phyloP scores from a whole-genome alignment of 306 rosid genomes.

The Cajanus cajan region DNA sequence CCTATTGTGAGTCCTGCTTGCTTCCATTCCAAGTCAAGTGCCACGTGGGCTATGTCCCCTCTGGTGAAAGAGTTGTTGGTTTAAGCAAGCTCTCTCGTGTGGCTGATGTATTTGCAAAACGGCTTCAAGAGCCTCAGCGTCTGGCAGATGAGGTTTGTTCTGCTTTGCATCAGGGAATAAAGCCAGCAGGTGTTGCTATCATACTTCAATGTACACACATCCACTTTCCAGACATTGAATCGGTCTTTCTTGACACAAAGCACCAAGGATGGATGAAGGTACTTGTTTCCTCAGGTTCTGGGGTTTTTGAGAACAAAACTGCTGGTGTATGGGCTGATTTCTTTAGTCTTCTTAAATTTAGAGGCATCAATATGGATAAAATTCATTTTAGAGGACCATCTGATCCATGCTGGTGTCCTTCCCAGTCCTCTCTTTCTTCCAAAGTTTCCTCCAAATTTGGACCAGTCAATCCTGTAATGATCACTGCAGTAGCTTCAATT shows the following conservation, averaged over 20 bases:
- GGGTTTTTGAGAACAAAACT: conserved; percentile 61
- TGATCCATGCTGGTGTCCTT: conserved; percentile 74
- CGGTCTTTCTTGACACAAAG: conserved; percentile 57
- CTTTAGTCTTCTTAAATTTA: conserved; percentile 65
- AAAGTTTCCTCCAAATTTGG: conserved; percentile 50
- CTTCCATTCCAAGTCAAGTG: conserved; percentile 92
- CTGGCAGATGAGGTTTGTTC: conserved; percentile 45
- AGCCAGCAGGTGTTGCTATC: conserved; percentile 88
- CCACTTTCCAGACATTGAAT: conserved; percentile 66
- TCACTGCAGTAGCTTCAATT: conserved; percentile 67
- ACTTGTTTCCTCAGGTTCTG: conserved; percentile 72
- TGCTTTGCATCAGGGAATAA: conserved; percentile 60
- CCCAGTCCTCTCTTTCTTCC: conserved; percentile 34
- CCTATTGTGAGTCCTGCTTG: conserved; percentile 93
- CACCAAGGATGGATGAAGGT: conserved; percentile 66
- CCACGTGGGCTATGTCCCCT: conserved; percentile 92
- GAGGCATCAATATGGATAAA: conserved; percentile 54
- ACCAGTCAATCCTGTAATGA: conserved; percentile 53
- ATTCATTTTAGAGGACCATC: conserved; percentile 35
- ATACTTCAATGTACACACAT: conserved; percentile 71
- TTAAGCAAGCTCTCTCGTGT: conserved; percentile 93
- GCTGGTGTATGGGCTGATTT: conserved; percentile 73
- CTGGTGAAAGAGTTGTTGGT: conserved; percentile 80
- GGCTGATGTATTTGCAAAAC: conserved; percentile 50
- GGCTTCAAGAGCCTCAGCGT: conserved; percentile 62